These are phyloP conservation scores for Russula vinacea DNA, from an alignment of 768 basidiomycete species.

Conservation along the genomic window DNA sequence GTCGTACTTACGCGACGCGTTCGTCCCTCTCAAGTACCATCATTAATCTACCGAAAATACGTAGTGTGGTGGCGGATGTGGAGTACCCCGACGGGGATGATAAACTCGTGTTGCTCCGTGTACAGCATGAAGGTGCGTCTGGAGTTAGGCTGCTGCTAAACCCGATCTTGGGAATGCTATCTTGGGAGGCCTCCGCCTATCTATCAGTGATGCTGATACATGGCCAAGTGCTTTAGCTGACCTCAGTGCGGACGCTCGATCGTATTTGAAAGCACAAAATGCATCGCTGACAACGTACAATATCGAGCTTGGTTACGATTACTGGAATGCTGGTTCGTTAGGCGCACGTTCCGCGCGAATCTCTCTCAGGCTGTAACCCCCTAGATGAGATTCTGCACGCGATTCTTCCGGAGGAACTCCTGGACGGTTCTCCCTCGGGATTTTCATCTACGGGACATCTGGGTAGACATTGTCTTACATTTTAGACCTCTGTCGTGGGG, in stretches of 20 bases:
- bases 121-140: slow-evolving; percentile 58
- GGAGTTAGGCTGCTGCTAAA: too few relatives aligned
- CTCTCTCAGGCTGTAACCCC: not conserved
- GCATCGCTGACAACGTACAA: slow-evolving; percentile 56
- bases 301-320: slow-evolving; percentile 72
- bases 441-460: slow-evolving; percentile 91
- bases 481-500: not conserved
- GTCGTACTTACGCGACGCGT: not conserved
- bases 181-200: too few relatives aligned
- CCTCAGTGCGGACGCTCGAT: slow-evolving; percentile 52
- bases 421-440: slow-evolving; percentile 76
- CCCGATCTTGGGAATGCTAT: too few relatives aligned
- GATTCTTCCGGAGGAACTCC: slow-evolving; percentile 74
- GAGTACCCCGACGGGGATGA: slow-evolving; percentile 44
- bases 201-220: slow-evolving; percentile 13
- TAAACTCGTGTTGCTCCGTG: slow-evolving; percentile 65
- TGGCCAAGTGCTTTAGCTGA: slow-evolving; percentile 56
- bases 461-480: too few relatives aligned
- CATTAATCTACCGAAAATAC: slow-evolving; percentile 66
- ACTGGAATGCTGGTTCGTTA: slow-evolving; percentile 79
- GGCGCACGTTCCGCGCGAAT: not conserved
- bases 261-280: slow-evolving; percentile 55
- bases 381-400: slow-evolving; percentile 81
- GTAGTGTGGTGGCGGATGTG: slow-evolving; percentile 54
- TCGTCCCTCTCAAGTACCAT: slow-evolving; percentile 45